Base-by-base conservation (phyloP, 129 eudicot species). In the Artemisia argyi region DNA sequence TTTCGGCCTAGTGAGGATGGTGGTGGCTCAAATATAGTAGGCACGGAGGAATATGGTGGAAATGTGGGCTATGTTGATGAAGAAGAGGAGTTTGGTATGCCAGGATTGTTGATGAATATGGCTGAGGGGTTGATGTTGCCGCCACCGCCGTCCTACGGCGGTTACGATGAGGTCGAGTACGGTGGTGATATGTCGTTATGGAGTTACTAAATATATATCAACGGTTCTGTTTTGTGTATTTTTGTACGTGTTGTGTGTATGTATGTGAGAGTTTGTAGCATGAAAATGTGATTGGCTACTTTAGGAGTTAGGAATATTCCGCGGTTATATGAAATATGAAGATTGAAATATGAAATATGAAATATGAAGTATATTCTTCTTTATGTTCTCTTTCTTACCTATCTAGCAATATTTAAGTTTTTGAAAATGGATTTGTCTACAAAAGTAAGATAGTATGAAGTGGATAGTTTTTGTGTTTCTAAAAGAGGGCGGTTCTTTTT, bases 91-190 rank as follows among this genome's bases (percentile, higher is more conserved):
- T 88, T 83, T 62, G 88, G 92, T 15, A 88, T 86, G 96, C 97
- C 89, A 32, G 87, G 79, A 5, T 77, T 91, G 83, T 55, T 91
- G 56, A 76, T 73, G 5, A 74, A 86, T 46, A 80, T 91, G 96
- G 91, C 95, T 28, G 88, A 91, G 67, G 97, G 96, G 22, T 11
- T 91, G 73, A 82, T 89, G 90, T 10, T 88, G 78, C 84, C 95
- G 2, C 95, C 90, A 0, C 97, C 97, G 3, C 65, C 78, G 50
- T 28, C 76, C 20, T 69, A 54, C 7, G 66, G 66, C 4, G 63
- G 53, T 11, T 73, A 69, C 1, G 84, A 88, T 54, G 96, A 86
- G 26, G 68, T 54, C 78, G 96, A 82, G 52, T 61, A 66, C 0
- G 66, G 79, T 51, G 86, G 59, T 81, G 91, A 82, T 48, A 72